Evolutionary conservation across 2,329 filamentous ascomycete species (phyloP).

Genomic region (Saccharata proteae): DNA sequence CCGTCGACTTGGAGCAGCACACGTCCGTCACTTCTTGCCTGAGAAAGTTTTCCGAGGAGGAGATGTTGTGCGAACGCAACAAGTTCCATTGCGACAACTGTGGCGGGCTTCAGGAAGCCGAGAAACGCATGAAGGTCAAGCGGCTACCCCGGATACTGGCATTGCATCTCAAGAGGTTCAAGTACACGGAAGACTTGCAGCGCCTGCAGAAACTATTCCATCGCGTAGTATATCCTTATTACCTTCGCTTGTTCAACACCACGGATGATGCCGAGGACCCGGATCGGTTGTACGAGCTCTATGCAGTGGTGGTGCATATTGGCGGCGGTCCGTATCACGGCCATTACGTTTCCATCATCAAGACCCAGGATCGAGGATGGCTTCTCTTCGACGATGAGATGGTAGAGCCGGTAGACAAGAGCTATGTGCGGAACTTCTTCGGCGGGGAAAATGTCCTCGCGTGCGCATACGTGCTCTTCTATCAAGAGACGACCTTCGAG

Average conservation of each 20-base stretch:
- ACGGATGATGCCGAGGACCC: slow-evolving; percentile 91
- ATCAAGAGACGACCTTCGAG: slow-evolving; percentile 75
- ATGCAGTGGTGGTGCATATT: slow-evolving; percentile 94
- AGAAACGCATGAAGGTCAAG: slow-evolving; percentile 99
- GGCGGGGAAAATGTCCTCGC: slow-evolving; percentile 76
- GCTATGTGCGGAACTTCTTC: slow-evolving; percentile 94
- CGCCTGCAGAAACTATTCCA: slow-evolving; percentile 94
- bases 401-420: slow-evolving; percentile 94
- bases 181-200: slow-evolving; percentile 93
- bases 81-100: slow-evolving; percentile 99
- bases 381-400: slow-evolving; percentile 95
- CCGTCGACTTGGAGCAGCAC: slow-evolving; percentile 89
- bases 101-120: slow-evolving; percentile 89
- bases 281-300: slow-evolving; percentile 88
- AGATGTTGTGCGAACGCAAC: slow-evolving; percentile 96
- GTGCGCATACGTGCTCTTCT: slow-evolving; percentile 94
- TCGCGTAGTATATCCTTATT: slow-evolving; percentile 91
- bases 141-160: slow-evolving; percentile 81
- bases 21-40: slow-evolving; percentile 93
- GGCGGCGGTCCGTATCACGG: slow-evolving; percentile 94
- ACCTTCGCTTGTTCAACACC: slow-evolving; percentile 92
- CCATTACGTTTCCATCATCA: slow-evolving; percentile 95
- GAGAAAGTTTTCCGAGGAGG: slow-evolving; percentile 90
- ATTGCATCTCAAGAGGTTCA: slow-evolving; percentile 91
- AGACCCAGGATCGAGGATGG: slow-evolving; percentile 93